Percentiles rank a stretch among this genome's conserved stretches.
phyloP scores from a whole-genome alignment of 441 rosid species.

The Corymbia calophylla region DNA sequence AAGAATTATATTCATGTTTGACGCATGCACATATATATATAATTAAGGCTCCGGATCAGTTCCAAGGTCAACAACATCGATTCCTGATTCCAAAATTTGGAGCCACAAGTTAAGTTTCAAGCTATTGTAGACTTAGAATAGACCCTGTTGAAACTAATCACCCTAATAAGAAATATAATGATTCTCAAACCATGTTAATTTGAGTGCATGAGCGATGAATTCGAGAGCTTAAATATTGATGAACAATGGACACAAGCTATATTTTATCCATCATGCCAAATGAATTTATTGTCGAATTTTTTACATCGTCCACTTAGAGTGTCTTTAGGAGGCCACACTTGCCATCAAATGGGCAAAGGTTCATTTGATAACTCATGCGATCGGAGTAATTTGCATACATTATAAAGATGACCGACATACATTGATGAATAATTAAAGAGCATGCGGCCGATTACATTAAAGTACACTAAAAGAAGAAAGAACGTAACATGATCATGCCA shows the following conservation, averaged over 20 bases:
- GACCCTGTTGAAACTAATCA: rapidly evolving
- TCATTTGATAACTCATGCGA: not conserved
- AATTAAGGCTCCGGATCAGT: rapidly evolving
- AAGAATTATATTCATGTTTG: not conserved
- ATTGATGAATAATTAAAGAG: not conserved
- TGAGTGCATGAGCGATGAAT: not conserved
- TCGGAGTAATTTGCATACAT: not conserved
- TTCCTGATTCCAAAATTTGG: not conserved
- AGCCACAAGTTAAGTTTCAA: not conserved
- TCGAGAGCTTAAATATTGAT: not conserved
- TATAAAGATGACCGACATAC: not conserved
- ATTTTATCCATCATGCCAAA: not conserved
- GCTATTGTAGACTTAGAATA: not conserved
- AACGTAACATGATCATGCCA: not conserved
- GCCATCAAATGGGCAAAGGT: not conserved
- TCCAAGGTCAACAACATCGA: not conserved
- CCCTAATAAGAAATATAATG: not conserved
- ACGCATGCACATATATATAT: too few relatives aligned
- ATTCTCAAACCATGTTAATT: not conserved
- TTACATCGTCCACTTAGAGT: not conserved
- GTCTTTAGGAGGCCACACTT: not conserved
- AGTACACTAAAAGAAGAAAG: not conserved
- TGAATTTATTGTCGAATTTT: not conserved
- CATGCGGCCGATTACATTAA: not conserved
- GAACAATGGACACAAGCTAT: not conserved